Percentiles rank a stretch among this genome's conserved stretches.
Conservation (phyloP, 192 early-diverging fungal genomes). For the Cetraspora pellucida region DNA sequence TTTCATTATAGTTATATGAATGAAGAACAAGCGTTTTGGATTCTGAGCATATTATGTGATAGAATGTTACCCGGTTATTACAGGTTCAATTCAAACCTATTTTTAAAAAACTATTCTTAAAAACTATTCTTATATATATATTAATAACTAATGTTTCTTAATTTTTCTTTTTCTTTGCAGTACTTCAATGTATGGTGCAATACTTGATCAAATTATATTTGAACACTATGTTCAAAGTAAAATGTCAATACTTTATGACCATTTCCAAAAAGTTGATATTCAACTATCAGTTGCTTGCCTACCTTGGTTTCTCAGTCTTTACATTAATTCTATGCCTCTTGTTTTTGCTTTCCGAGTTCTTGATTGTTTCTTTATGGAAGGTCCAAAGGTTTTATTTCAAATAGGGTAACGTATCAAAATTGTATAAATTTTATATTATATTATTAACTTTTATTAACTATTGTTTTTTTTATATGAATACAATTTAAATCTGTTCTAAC, state of each 20-base stretch:
- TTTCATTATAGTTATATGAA: slow-evolving; percentile 66
- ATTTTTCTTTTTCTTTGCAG: slow-evolving; percentile 41
- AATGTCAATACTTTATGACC: slow-evolving; percentile 86
- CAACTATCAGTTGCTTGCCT: slow-evolving; percentile 96
- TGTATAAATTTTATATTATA: background rate
- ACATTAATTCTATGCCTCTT: slow-evolving; percentile 95
- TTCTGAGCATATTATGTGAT: slow-evolving; percentile 87
- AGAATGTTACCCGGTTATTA: slow-evolving; percentile 94
- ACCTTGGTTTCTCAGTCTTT: slow-evolving; percentile 97
- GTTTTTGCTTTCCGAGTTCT: slow-evolving; percentile 84
- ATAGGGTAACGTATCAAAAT: slow-evolving; percentile 66
- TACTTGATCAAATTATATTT: slow-evolving; percentile 94
- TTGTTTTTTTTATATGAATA: slow-evolving; percentile 21
- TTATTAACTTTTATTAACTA: too few species aligned
- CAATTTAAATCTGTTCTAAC: background rate
- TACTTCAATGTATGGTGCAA: slow-evolving; percentile 97
- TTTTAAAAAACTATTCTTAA: background rate
- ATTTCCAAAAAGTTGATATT: slow-evolving; percentile 86
- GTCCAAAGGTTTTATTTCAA: slow-evolving; percentile 94
- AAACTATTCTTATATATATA: slow-evolving; percentile 4
- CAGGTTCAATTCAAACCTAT: slow-evolving; percentile 38
- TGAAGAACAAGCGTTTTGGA: slow-evolving; percentile 99
- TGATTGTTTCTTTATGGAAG: slow-evolving; percentile 98
- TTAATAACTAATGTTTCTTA: background rate
- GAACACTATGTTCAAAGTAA: slow-evolving; percentile 84